phyloP scores from a whole-genome alignment of 2,329 filamentous ascomycete species.

The Aspergillus costaricaensis region DNA sequence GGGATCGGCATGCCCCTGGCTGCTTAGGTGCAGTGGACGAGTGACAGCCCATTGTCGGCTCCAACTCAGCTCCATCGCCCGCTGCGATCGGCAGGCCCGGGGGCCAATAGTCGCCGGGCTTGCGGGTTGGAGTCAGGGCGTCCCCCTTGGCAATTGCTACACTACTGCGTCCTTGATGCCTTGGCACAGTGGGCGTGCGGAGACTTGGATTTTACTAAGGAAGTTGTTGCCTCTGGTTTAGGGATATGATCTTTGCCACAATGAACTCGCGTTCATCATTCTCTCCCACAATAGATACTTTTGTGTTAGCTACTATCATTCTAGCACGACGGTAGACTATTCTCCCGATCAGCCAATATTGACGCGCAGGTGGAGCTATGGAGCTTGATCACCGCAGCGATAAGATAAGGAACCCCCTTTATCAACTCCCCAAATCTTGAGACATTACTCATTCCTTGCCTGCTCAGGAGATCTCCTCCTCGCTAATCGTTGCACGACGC shows the following conservation, averaged over 20 bases:
- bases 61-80: neutral
- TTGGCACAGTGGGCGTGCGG: too few species aligned
- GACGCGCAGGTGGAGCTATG: too few species aligned
- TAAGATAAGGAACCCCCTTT: neutral
- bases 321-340: too few species aligned
- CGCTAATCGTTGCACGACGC: neutral
- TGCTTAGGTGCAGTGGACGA: neutral
- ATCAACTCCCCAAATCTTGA: neutral
- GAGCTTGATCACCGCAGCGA: neutral
- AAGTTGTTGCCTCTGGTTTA: too few species aligned
- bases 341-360: too few species aligned
- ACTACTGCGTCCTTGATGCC: neutral
- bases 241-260: too few species aligned
- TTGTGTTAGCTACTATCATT: too few species aligned
- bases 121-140: neutral
- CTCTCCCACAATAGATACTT: too few species aligned
- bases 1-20: conserved; percentile 2
- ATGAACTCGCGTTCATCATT: too few species aligned
- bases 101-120: neutral
- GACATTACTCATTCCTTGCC: neutral
- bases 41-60: neutral
- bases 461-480: neutral
- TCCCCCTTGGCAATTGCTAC: neutral
- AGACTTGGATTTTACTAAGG: too few species aligned
- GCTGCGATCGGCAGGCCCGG: neutral